Base-by-base conservation (phyloP, 2,329 filamentous ascomycete species). In the Purpureocillium lavendulum region DNA sequence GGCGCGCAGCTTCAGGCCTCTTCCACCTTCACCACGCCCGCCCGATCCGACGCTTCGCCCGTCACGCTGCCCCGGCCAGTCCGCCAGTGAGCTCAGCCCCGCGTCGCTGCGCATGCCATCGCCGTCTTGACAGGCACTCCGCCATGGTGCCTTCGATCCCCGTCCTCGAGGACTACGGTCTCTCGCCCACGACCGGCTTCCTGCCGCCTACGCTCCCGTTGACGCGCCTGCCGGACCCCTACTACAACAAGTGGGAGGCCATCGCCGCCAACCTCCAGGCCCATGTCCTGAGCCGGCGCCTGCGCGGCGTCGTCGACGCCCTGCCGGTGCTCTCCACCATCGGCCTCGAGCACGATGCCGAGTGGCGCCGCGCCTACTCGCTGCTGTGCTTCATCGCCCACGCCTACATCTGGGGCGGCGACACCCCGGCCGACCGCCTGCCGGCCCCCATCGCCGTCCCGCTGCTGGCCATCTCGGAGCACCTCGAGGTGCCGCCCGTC, bases 231-330 rank as follows among this genome's bases (percentile, higher is more conserved):
- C 84, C 88, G 9, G 85, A 96, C 56, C 77, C 84, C 3, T 97
- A 96, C 69, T 98, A 97, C 64, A 82, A 85, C 61, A 87, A 87
- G 57, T 98, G 92, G 92, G 92, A 98, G 65, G 77, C 83, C 34
- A 75, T 96, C 36, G 77, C 83, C 28, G 76, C 81, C 49, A 96
- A 95, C 55, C 72, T 98, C 24, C 92, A 96, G 64, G 80, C 82
- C 11, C 70, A 97, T 43, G 80, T 97, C 38, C 73, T 96, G 41
- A 94, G 82, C 62, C 87, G 84, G 59, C 81, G 89, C 44, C 70
- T 98, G 46, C 82, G 87, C 34, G 75, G 80, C 37, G 78, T 89
- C 44, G 76, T 97, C 43, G 82, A 96, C 50, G 71, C 74, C 33
- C 73, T 98, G 44, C 88, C 90, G 7, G 71, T 94, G 40, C 77